Percentiles rank a stretch among this genome's conserved stretches.
Conservation (phyloP, 2,329 filamentous ascomycete genomes). For the Apiospora saccharicola region DNA sequence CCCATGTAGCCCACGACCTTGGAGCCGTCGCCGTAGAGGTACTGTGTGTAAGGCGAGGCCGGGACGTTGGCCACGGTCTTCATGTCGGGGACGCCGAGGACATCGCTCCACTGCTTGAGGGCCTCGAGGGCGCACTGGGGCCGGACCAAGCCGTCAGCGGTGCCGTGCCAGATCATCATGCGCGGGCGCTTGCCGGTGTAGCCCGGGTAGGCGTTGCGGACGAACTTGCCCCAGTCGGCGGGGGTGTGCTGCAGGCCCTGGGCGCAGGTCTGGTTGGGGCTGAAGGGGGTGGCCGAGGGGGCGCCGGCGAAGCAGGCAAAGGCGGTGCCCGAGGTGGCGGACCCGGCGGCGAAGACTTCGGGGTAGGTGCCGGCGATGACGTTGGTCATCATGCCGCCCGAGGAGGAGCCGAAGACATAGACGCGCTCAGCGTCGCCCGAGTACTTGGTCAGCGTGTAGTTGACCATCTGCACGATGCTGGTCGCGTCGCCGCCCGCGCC, state of each 20-base stretch:
- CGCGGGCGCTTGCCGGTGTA: conserved; percentile 45
- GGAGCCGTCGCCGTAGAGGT: conserved; percentile 29
- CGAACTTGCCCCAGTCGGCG: conserved; percentile 42
- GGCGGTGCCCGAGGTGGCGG: conserved; percentile 30
- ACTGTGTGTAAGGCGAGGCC: conserved; percentile 28
- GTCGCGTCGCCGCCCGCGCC: conserved; percentile 32
- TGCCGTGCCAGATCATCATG: conserved; percentile 47
- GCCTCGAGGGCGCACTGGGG: conserved; percentile 37
- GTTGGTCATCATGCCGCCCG: conserved; percentile 36
- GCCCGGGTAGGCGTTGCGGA: conserved; percentile 44
- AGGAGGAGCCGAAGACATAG: conserved; percentile 31
- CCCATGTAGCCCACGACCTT: conserved; percentile 30
- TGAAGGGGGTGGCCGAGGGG: conserved; percentile 31
- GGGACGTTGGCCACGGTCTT: conserved; percentile 27
- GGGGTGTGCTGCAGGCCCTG: conserved; percentile 31
- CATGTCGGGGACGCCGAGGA: conserved; percentile 25
- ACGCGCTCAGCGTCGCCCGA: conserved; percentile 24
- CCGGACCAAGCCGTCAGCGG: conserved; percentile 41
- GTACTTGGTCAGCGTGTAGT: conserved; percentile 31
- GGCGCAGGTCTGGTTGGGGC: conserved; percentile 33
- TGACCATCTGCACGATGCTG: conserved; percentile 33
- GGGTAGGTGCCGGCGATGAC: conserved; percentile 33
- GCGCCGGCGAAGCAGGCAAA: conserved; percentile 33
- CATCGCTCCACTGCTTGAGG: conserved; percentile 39
- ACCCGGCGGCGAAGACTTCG: conserved; percentile 34